phyloP scores from a whole-genome alignment of 495 filamentous ascomycete species.

The Aspergillus nidulans region DNA sequence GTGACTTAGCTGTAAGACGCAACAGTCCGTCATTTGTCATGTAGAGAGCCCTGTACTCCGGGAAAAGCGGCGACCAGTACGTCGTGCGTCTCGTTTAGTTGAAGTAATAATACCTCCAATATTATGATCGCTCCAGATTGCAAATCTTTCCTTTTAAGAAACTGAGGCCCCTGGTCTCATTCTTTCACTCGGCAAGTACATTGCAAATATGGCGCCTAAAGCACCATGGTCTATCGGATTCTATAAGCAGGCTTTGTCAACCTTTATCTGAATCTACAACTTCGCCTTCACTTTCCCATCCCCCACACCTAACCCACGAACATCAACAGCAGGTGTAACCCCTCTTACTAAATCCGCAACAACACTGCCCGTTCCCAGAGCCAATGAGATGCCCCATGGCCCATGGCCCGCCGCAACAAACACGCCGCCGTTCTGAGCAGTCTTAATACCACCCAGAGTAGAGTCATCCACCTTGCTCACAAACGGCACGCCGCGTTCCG shows the following conservation, averaged over 20 bases:
- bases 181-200: too few species aligned
- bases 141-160: too few species aligned
- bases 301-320: constrained; percentile 40
- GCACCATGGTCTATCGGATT: not conserved
- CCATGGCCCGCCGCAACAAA: constrained; percentile 71
- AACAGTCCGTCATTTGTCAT: too few species aligned
- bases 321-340: constrained; percentile 42
- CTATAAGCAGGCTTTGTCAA: not conserved
- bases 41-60: too few species aligned
- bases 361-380: constrained; percentile 63
- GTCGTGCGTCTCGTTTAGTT: too few species aligned
- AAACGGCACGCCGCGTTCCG: constrained; percentile 57
- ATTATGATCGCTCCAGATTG: too few species aligned
- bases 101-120: too few species aligned
- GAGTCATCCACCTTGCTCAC: constrained; percentile 50
- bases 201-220: too few species aligned
- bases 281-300: not conserved
- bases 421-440: constrained; percentile 52
- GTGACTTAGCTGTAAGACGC: too few species aligned
- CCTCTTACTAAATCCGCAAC: constrained; percentile 60
- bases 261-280: not conserved
- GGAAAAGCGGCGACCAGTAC: too few species aligned
- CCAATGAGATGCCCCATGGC: constrained; percentile 63
- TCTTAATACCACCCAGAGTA: constrained; percentile 48
- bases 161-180: too few species aligned